These are phyloP conservation scores for Phaseolus lunatus DNA, from an alignment of 306 rosid genomes.

Conservation along the genomic window DNA sequence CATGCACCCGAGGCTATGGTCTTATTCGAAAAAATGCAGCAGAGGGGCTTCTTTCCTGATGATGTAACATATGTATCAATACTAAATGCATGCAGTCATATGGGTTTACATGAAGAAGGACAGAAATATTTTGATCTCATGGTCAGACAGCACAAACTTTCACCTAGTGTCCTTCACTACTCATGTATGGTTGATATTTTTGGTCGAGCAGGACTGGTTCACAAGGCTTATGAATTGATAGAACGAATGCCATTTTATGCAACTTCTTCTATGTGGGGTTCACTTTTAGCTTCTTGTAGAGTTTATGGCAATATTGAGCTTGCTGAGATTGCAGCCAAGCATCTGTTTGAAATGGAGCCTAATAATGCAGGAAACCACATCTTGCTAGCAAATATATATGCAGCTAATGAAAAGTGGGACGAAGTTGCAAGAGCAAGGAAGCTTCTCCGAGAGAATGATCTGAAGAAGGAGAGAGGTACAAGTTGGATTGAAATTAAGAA, in stretches of 20 bases:
- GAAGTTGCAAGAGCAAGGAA: conserved; percentile 82
- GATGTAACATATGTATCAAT: conserved; percentile 74
- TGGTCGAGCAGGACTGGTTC: conserved; percentile 72
- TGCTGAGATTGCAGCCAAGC: conserved; percentile 82
- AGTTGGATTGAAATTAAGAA: conserved; percentile 91
- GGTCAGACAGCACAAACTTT: conserved; percentile 60
- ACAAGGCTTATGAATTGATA: conserved; percentile 65
- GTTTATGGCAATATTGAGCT: conserved; percentile 62
- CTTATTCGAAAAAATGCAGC: conserved; percentile 92
- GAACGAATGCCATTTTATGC: conserved; percentile 69
- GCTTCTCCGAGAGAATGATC: conserved; percentile 67
- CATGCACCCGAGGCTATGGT: conserved; percentile 68
- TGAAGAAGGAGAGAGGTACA: conserved; percentile 78
- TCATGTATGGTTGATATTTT: conserved; percentile 84
- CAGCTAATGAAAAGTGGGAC: conserved; percentile 77
- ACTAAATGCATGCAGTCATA: conserved; percentile 78
- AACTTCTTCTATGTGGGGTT: conserved; percentile 88
- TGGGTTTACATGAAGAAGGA: conserved; percentile 76
- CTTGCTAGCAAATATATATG: conserved; percentile 78
- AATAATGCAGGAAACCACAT: conserved; percentile 86
- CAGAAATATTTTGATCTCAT: conserved; percentile 72
- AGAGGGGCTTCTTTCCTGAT: conserved; percentile 66
- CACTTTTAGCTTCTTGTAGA: conserved; percentile 85
- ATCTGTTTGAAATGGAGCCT: conserved; percentile 78
- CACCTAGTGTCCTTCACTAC: conserved; percentile 77